Conservation (phyloP, 2,329 filamentous ascomycete species). For the Trichoderma polysporum region DNA sequence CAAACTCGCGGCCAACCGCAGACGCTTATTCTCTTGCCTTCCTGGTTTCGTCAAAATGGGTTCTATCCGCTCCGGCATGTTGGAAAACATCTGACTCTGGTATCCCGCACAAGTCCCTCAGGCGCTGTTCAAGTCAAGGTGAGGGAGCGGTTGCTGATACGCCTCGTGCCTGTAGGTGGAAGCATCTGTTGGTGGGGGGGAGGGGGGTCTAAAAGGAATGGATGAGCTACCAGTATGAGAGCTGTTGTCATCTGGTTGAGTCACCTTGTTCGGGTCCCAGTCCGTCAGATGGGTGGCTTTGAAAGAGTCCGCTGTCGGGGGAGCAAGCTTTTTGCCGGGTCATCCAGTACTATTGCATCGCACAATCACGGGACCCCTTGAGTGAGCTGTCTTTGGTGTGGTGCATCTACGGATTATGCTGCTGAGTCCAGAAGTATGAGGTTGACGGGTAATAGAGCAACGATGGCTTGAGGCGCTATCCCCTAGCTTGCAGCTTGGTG, state of each 20-base stretch:
- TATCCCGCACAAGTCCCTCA: not conserved
- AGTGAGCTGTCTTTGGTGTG: not conserved
- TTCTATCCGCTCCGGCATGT: not conserved
- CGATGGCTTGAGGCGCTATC: not conserved
- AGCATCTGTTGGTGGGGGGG: not conserved
- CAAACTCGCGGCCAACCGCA: constrained; percentile 3
- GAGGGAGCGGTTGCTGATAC: not conserved
- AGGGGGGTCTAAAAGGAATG: not conserved
- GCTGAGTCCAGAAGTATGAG: not conserved
- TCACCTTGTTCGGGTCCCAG: not conserved
- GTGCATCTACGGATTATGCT: constrained; percentile 6
- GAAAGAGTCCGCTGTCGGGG: not conserved
- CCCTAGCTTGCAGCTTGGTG: not conserved
- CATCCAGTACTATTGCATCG: not conserved
- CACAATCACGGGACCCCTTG: constrained; percentile 3
- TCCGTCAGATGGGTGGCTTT: constrained; percentile 1
- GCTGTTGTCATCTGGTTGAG: not conserved
- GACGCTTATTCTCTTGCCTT: not conserved
- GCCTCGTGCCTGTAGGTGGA: not conserved
- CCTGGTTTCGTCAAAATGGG: not conserved
- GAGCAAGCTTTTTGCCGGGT: not conserved
- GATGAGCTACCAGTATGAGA: not conserved
- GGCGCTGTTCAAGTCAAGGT: not conserved
- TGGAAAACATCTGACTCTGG: not conserved
- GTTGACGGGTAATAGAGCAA: not conserved